Evolutionary conservation across 139 green algal genomes (phyloP).

Genomic region (Closterium sp.): DNA sequence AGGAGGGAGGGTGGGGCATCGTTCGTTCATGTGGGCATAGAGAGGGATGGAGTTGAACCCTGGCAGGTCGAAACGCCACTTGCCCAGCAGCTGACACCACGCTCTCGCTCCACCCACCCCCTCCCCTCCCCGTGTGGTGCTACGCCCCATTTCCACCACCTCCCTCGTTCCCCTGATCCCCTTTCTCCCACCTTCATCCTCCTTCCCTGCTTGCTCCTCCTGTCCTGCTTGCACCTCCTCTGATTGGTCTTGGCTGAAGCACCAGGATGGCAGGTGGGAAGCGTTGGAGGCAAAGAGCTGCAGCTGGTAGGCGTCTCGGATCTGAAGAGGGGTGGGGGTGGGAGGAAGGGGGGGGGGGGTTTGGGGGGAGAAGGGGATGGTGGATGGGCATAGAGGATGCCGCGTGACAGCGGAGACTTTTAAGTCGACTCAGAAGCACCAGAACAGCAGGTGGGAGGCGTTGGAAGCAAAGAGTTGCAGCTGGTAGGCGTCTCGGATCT

Average conservation of each 20-base stretch:
- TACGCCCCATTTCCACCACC: neutral
- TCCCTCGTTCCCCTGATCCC: too few relatives aligned
- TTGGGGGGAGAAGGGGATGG: too few relatives aligned
- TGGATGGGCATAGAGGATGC: too few relatives aligned
- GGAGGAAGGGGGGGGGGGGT: too few relatives aligned
- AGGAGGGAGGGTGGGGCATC: conserved; percentile 38
- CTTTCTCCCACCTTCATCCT: neutral
- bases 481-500: conserved; percentile 41
- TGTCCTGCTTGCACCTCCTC: neutral
- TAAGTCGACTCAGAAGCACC: neutral
- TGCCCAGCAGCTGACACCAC: conserved; percentile 49
- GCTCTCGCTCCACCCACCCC: neutral
- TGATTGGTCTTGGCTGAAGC: neutral
- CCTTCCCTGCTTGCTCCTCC: neutral
- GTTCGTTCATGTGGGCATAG: conserved; percentile 50
- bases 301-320: conserved; percentile 43
- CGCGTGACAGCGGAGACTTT: too few relatives aligned
- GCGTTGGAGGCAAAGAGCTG: conserved; percentile 44
- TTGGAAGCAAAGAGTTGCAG: conserved; percentile 49
- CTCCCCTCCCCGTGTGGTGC: neutral
- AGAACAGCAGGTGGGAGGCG: neutral
- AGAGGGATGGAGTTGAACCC: conserved; percentile 34
- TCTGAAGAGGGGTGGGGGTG: neutral
- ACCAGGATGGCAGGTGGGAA: conserved; percentile 12
- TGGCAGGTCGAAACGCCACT: conserved; percentile 41